Base-by-base conservation (phyloP, 2,329 filamentous ascomycete species). In the Fusarium sp. region DNA sequence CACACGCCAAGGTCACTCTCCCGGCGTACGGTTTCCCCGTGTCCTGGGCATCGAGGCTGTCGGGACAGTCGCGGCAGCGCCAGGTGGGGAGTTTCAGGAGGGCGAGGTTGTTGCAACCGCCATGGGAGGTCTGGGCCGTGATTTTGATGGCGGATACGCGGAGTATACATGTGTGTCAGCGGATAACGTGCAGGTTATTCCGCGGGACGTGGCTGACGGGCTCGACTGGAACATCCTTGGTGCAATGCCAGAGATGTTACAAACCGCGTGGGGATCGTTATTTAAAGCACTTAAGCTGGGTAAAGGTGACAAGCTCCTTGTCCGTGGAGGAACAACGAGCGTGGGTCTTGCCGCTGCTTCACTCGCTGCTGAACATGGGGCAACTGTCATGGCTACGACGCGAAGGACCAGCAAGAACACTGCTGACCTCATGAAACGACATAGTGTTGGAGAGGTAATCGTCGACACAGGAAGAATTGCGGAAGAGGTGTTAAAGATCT, bases 1-100 rank as follows among this genome's bases (percentile, higher is more conserved):
- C 31, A 59, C 44, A 6, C 57, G 57, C 20, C 57, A 51, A 7
- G 57, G 57, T 5, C 33, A 59, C 31, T 59, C 44, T 27, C 57
- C 56, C 6, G 20, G 14, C 3, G 44, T 59, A 23, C 20, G 27
- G 25, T 49, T 49, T 20, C 44, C 44, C 23, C 44, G 44, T 27
- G 18, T 49, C 2, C 44, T 49, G 0, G 44, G 44, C 1, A 49
- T 49, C 1, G 44, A 49, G 14, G 44, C 23, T 16, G 18, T 49
- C 7, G 44, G 44, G 4, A 49, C 44, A n/a, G 44, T 49, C 20
- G 44, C 44, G 6, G 44, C 23, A 27, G 44, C 44, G 6, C 44
- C 44, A 49, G 44, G 20, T 14, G 44, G 44, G n/a, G 14, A 49
- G 44, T 49, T 49, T 6, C 1, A 4, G 2, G 44, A 49, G 18